Evolutionary conservation across 2,329 filamentous ascomycete species (phyloP).

Genomic region (Neofusicoccum kwambonambiense): DNA sequence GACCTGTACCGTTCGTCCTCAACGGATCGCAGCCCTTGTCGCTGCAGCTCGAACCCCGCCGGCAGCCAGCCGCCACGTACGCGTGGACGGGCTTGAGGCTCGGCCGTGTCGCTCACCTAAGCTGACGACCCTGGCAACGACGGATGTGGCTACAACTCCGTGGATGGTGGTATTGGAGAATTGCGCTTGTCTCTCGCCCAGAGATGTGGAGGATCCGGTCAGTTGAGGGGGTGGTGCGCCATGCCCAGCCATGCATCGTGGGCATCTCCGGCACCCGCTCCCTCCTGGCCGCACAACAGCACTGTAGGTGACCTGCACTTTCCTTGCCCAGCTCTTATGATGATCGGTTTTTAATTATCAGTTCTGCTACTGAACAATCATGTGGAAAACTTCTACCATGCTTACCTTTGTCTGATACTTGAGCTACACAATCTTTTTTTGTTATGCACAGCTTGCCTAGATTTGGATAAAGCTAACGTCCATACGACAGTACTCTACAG

Average conservation of each 20-base stretch:
- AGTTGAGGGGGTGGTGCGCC: background rate
- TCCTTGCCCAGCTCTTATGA: conserved; percentile 35
- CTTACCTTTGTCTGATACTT: conserved; percentile 55
- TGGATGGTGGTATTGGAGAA: background rate
- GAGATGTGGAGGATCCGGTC: background rate
- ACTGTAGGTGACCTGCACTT: background rate
- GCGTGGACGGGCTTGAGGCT: conserved; percentile 12
- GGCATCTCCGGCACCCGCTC: background rate
- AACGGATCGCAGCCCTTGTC: background rate
- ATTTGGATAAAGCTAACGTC: conserved; percentile 9
- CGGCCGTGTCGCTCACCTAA: conserved; percentile 4
- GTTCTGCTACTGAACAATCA: conserved; percentile 62
- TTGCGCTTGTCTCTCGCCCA: background rate
- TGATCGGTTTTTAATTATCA: conserved; percentile 52
- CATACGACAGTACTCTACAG: background rate
- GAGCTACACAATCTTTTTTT: background rate
- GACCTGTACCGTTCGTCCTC: background rate
- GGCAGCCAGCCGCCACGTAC: background rate
- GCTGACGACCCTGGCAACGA: background rate
- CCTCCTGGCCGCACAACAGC: background rate
- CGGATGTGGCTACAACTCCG: background rate
- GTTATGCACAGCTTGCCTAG: background rate
- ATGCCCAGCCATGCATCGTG: background rate
- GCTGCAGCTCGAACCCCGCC: background rate
- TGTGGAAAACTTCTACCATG: conserved; percentile 59